A percentile compares a stretch with the other conserved stretches of the same genome.
phyloP scores from a whole-genome alignment of 345 rosid species.

The Raphanus raphanistrum region DNA sequence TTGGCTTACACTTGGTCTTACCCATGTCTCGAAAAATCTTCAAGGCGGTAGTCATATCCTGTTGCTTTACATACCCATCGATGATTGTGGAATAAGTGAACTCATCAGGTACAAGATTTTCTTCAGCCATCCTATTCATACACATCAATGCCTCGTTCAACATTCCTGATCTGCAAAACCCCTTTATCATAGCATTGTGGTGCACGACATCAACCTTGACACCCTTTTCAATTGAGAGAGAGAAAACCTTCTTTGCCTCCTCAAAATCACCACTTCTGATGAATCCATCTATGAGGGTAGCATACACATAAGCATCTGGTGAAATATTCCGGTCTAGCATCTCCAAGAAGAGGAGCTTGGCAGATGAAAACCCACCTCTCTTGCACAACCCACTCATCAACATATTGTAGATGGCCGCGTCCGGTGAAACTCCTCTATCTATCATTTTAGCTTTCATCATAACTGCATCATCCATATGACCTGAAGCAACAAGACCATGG shows the following conservation, averaged over 20 bases:
- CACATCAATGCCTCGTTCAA: conserved; percentile 61
- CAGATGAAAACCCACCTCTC: conserved; percentile 61
- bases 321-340: conserved; percentile 67
- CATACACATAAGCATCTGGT: conserved; percentile 68
- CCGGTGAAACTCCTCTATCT: conserved; percentile 68
- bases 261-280: conserved; percentile 58
- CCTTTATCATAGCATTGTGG: conserved; percentile 82
- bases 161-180: conserved; percentile 77
- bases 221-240: conserved; percentile 53
- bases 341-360: conserved; percentile 65
- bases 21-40: conserved; percentile 59
- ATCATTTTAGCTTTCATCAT: conserved; percentile 52
- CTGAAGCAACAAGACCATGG: conserved; percentile 66
- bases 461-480: conserved; percentile 71
- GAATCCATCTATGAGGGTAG: conserved; percentile 79
- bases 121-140: conserved; percentile 54
- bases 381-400: conserved; percentile 81
- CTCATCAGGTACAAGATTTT: conserved; percentile 56
- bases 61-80: conserved; percentile 77
- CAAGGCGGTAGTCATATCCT: conserved; percentile 57
- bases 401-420: conserved; percentile 78
- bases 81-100: conserved; percentile 80
- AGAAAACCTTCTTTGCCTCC: conserved; percentile 61
- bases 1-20: conserved; percentile 65
- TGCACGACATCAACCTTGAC: conserved; percentile 64